Evolutionary conservation across 2,329 filamentous ascomycete genomes (phyloP).

Genomic region (Talaromyces sp.): DNA sequence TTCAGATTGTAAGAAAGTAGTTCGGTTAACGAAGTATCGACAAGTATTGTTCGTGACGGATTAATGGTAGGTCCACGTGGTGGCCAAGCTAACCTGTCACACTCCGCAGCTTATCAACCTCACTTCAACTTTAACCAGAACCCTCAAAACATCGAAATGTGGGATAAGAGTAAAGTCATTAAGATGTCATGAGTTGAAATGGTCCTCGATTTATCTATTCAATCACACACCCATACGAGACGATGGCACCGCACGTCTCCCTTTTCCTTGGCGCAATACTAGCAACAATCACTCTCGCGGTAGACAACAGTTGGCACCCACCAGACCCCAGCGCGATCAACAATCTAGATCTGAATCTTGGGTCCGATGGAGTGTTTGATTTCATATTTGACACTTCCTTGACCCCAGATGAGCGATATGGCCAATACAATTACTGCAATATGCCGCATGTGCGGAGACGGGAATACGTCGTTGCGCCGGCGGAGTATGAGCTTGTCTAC

Average conservation of each 20-base stretch:
- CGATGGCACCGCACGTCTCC: neutral
- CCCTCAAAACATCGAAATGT: too few species aligned
- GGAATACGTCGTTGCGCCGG: constrained; percentile 58
- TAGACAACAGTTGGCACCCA: constrained; percentile 56
- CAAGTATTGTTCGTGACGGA: neutral
- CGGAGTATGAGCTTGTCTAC: constrained; percentile 65
- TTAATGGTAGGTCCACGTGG: neutral
- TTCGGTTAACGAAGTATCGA: too few species aligned
- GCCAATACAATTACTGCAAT: constrained; percentile 77
- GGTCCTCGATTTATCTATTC: neutral
- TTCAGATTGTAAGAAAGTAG: too few species aligned
- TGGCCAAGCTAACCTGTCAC: neutral
- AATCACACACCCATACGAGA: neutral
- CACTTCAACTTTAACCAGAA: neutral
- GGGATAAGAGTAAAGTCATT: too few species aligned
- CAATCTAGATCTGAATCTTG: constrained; percentile 56
- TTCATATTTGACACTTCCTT: constrained; percentile 69
- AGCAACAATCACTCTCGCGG: constrained; percentile 9
- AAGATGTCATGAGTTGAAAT: too few species aligned
- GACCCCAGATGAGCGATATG: constrained; percentile 56
- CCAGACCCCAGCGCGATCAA: constrained; percentile 57
- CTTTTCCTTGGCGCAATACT: neutral
- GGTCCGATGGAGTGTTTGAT: constrained; percentile 62
- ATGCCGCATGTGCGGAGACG: constrained; percentile 74
- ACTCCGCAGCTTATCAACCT: neutral